Evolutionary conservation across 805 yeast genomes (phyloP).

Genomic region (Candida multigemmis): DNA sequence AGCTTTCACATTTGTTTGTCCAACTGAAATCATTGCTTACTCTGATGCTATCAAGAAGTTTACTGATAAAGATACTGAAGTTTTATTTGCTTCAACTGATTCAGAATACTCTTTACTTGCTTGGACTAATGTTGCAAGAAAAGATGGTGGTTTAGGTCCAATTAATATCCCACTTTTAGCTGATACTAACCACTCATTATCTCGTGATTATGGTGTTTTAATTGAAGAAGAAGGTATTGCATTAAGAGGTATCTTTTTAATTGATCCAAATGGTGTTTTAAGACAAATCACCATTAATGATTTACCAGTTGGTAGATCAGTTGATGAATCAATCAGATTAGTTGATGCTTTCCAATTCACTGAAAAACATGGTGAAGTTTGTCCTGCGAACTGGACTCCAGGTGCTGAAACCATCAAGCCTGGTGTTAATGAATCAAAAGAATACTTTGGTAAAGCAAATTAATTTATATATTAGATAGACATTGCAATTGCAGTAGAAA

Average conservation of each 20-base stretch:
- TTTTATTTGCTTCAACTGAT: slow-evolving; percentile 95
- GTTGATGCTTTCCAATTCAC: slow-evolving; percentile 99
- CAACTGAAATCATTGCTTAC: slow-evolving; percentile 98
- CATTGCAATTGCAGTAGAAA: background rate
- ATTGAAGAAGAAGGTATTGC: slow-evolving; percentile 95
- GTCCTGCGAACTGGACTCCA: slow-evolving; percentile 96
- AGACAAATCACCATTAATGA: slow-evolving; percentile 98
- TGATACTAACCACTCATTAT: slow-evolving; percentile 92
- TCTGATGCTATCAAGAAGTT: slow-evolving; percentile 91
- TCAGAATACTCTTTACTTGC: slow-evolving; percentile 96
- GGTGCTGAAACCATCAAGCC: slow-evolving; percentile 80
- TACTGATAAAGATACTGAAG: slow-evolving; percentile 76
- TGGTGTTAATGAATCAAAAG: slow-evolving; percentile 81
- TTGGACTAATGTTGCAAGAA: slow-evolving; percentile 95
- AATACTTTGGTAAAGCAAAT: slow-evolving; percentile 88
- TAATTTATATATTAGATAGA: slow-evolving; percentile 9
- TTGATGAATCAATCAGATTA: slow-evolving; percentile 95
- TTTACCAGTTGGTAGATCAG: slow-evolving; percentile 98
- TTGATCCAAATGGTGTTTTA: slow-evolving; percentile 89
- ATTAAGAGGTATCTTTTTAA: slow-evolving; percentile 95
- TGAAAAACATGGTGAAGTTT: slow-evolving; percentile 97
- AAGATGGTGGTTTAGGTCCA: slow-evolving; percentile 97
- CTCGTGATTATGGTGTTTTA: slow-evolving; percentile 96
- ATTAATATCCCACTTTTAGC: slow-evolving; percentile 91
- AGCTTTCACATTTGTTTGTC: slow-evolving; percentile 99